Evolutionary conservation across 345 rosid genomes (phyloP), one percentile per base, ranked within the genome.

Genomic region (Bretschneidera sinensis): DNA sequence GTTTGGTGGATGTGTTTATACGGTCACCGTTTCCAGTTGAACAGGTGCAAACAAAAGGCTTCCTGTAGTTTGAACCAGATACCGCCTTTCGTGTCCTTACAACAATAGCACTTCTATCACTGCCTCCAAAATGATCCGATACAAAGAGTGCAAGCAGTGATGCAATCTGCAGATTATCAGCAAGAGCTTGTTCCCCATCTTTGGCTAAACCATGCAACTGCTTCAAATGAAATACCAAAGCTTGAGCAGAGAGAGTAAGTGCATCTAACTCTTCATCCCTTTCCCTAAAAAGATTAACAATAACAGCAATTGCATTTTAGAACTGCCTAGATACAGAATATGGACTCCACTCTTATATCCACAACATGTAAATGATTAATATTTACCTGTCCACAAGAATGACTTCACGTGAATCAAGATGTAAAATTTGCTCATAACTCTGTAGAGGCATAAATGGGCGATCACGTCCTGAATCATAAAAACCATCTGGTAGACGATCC

Each of bases 101-200:
- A 70, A 90, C 63, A 71, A 83, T 45, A 53, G 78, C 63, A 73
- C 76, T 77, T 74, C 81, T 86, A 60, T 90, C 97, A 67, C 95
- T 85, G 48, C 99, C 97, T 62, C 99, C 99, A 85, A 90, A 94
- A 80, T 90, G 99, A 77, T 94, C 95, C 0, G 99, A 94, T 21
- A 90, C 95, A 71, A 94, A 88, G 65, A 94, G 88, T 11, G 99
- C 92, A 59, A 94, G 97, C 83, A 79, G 71, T 21, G 89, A 84
- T 33, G 82, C 92, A 59, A 82, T 60, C 54, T 81, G 96, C 70
- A 85, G 68, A 80, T 78, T 76, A 73, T 81, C 83, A 51, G 68
- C 61, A 48, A 60, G 61, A 63, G 43, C 70, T 71, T 64, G 55
- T 60, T 70, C 75, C 66, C 61, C 54, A 59, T 78, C 89, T 71